Conservation (phyloP, 306 rosid species). For the Medicago ruthenica region DNA sequence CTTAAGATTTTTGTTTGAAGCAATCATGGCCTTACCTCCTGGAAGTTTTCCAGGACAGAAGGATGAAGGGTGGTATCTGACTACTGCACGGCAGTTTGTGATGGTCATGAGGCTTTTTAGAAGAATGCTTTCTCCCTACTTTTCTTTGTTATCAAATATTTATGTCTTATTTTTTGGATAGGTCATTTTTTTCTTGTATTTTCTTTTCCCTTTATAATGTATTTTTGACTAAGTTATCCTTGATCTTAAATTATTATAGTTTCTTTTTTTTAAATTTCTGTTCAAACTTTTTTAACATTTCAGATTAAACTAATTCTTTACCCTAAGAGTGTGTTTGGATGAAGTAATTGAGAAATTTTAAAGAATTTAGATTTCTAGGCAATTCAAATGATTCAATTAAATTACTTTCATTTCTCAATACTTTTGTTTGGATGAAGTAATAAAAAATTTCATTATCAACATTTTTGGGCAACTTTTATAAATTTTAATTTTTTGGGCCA, state of each 20-base stretch:
- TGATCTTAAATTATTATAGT: conserved; percentile 8
- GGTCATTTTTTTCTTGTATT: conserved; percentile 28
- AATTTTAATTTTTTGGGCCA: no score
- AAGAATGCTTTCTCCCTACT: conserved; percentile 29
- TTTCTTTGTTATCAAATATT: conserved; percentile 33
- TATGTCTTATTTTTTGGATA: conserved; percentile 24
- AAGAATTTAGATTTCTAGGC: no score
- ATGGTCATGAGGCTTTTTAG: conserved; percentile 19
- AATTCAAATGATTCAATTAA: no score
- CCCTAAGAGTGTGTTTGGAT: no score
- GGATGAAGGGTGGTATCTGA: conserved; percentile 25
- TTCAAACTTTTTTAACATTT: not conserved
- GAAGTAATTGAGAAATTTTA: no score
- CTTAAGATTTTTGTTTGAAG: conserved; percentile 34
- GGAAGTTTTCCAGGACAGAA: conserved; percentile 34
- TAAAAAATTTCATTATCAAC: no score
- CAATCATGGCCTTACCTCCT: conserved; percentile 23
- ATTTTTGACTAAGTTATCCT: conserved; percentile 26
- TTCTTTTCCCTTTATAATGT: conserved; percentile 1
- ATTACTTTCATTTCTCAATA: no score
- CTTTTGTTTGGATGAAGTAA: no score
- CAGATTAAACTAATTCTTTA: not conserved
- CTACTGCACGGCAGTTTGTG: conserved; percentile 8
- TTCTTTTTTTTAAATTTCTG: conserved; percentile 12
- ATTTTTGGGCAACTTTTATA: no score